A percentile compares a stretch with the other conserved stretches of the same genome.
These are phyloP conservation scores for Tetrastigma voinierianum DNA, from an alignment of 164 flowering plant species.

Conservation along the genomic window DNA sequence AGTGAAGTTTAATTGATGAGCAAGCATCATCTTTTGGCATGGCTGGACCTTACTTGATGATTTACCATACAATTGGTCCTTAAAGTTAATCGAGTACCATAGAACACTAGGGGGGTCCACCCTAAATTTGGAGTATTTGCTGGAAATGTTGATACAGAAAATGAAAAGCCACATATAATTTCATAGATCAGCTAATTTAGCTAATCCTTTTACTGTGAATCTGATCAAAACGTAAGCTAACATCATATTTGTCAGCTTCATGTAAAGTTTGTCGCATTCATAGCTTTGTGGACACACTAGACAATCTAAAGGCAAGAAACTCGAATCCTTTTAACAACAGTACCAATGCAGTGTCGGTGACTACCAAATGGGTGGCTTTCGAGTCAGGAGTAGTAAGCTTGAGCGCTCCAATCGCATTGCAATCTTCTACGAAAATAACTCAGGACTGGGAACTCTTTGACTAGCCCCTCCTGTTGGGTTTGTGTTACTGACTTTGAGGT, in stretches of 20 bases:
- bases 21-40: too few species aligned
- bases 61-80: too few species aligned
- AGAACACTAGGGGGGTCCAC: too few species aligned
- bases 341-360: constrained; percentile 24
- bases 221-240: neutral
- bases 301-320: constrained; percentile 34
- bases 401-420: constrained; percentile 18
- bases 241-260: neutral
- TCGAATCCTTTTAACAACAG: constrained; percentile 20
- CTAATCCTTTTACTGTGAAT: too few species aligned
- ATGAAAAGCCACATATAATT: too few species aligned
- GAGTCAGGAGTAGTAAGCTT: constrained; percentile 36
- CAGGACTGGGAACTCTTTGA: constrained; percentile 43
- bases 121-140: too few species aligned
- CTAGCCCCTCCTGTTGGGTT: constrained; percentile 1
- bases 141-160: too few species aligned
- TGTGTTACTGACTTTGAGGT: neutral
- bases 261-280: constrained; percentile 43
- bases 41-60: too few species aligned
- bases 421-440: constrained; percentile 25
- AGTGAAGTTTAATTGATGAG: too few species aligned
- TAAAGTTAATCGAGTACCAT: too few species aligned
- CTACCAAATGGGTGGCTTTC: constrained; percentile 35
- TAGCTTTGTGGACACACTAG: constrained; percentile 34
- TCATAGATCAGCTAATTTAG: too few species aligned